A percentile compares a stretch with the other conserved stretches of the same genome.
Evolutionary conservation across 2,329 filamentous ascomycete species (phyloP).

Genomic region (Salinomyces thailandicus): DNA sequence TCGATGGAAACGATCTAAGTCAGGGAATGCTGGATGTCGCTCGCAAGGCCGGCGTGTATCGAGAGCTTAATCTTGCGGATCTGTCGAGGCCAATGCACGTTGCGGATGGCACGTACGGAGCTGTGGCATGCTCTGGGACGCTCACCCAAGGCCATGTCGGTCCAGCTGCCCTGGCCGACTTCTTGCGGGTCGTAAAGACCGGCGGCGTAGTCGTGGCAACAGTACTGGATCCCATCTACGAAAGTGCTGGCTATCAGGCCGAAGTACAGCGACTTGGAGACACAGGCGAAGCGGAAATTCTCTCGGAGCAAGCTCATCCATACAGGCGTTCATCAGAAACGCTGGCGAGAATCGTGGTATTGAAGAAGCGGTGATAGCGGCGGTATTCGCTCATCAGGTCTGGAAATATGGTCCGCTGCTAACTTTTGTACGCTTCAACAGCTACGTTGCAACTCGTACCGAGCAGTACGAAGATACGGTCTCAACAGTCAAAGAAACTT

Average conservation of each 20-base stretch:
- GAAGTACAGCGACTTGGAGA: conserved; percentile 32
- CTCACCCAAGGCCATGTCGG: conserved; percentile 48
- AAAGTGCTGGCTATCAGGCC: conserved; percentile 37
- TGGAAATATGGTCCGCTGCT: no score
- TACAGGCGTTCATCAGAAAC: neutral
- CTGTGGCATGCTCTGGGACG: conserved; percentile 45
- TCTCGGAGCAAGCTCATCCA: neutral
- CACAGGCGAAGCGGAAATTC: neutral
- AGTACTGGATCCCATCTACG: conserved; percentile 42
- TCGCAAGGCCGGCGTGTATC: conserved; percentile 39
- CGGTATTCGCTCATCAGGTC: no score
- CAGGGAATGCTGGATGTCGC: conserved; percentile 46
- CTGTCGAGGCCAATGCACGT: conserved; percentile 35
- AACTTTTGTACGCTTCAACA: neutral
- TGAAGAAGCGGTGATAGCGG: neutral
- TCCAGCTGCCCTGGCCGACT: conserved; percentile 40
- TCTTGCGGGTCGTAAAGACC: conserved; percentile 39
- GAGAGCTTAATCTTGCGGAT: conserved; percentile 36
- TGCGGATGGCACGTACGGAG: conserved; percentile 37
- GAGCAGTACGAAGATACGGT: no score
- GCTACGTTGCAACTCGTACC: no score
- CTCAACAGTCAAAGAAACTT: no score
- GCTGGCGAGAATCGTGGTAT: neutral
- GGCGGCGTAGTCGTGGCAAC: conserved; percentile 43
- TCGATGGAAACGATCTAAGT: conserved; percentile 45